Percentiles rank a stretch among this genome's conserved stretches.
These are phyloP conservation scores for Erythrophleum ivorense DNA, from an alignment of 331 rosid species.

Conservation along the genomic window DNA sequence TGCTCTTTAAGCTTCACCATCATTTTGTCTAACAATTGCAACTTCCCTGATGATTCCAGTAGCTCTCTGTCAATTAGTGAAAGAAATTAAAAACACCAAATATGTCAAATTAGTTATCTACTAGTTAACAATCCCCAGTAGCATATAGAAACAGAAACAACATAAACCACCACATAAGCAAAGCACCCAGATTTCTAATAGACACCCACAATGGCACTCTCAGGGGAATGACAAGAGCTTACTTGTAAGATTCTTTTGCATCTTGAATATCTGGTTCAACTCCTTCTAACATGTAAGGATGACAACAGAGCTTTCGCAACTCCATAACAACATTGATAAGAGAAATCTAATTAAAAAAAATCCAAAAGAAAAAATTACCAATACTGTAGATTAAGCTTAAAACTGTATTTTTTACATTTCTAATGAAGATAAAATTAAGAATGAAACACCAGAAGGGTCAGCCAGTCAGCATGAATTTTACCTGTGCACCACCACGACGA, in stretches of 20 bases:
- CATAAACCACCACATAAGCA: slow-evolving; percentile 31
- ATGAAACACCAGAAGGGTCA: slow-evolving; percentile 21
- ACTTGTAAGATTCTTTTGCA: slow-evolving; percentile 79
- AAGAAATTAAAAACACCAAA: slow-evolving; percentile 14
- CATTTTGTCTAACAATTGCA: slow-evolving; percentile 97
- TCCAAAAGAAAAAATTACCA: slow-evolving; percentile 31
- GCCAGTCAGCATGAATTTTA: slow-evolving; percentile 43
- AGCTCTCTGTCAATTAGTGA: slow-evolving; percentile 64
- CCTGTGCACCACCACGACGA: slow-evolving; percentile 98
- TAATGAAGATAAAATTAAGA: slow-evolving; percentile 28
- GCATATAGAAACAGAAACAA: slow-evolving; percentile 29
- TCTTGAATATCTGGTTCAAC: slow-evolving; percentile 95
- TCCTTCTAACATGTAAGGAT: slow-evolving; percentile 96
- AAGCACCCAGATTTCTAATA: slow-evolving; percentile 35
- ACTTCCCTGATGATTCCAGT: slow-evolving; percentile 91
- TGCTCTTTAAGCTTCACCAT: slow-evolving; percentile 96
- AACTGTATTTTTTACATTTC: slow-evolving; percentile 22
- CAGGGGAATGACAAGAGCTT: slow-evolving; percentile 38
- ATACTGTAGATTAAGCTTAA: not conserved
- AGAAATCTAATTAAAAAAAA: slow-evolving; percentile 73
- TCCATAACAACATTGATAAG: slow-evolving; percentile 99
- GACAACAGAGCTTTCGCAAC: slow-evolving; percentile 98
- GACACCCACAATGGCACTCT: slow-evolving; percentile 3
- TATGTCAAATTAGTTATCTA: slow-evolving; percentile 20
- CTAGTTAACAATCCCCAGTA: slow-evolving; percentile 11